A percentile compares a stretch with the other conserved stretches of the same genome.
phyloP scores from a whole-genome alignment of 768 basidiomycete genomes.

The Mycena capillaripes region DNA sequence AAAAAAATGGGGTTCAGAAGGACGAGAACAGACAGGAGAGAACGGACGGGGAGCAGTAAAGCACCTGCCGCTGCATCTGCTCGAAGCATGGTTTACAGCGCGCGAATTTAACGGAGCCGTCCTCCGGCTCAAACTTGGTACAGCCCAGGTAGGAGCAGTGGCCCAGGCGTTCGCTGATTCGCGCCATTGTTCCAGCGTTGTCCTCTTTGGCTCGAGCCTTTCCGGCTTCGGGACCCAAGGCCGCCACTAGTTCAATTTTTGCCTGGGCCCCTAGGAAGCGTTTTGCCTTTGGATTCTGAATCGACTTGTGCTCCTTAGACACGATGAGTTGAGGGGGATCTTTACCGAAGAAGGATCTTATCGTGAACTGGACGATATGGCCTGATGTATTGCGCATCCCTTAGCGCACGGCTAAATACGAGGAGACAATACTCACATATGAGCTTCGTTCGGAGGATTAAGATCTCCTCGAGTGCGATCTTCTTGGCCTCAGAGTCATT shows the following conservation, averaged over 20 bases:
- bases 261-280: too few species aligned
- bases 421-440: constrained; percentile 16
- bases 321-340: constrained; percentile 6
- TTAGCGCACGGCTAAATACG: background rate
- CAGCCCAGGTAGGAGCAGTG: constrained; percentile 30
- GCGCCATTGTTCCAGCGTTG: background rate
- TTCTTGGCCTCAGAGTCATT: constrained; percentile 6
- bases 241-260: background rate
- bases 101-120: constrained; percentile 17
- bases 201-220: background rate
- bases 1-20: background rate
- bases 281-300: background rate
- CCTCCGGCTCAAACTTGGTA: background rate
- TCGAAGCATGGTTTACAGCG: constrained; percentile 28
- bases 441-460: constrained; percentile 24
- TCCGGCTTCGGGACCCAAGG: background rate
- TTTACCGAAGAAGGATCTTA: constrained; percentile 20
- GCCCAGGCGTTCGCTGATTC: constrained; percentile 2
- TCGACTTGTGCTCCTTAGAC: constrained; percentile 1
- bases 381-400: background rate
- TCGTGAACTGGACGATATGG: constrained; percentile 20
- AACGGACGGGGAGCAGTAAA: constrained; percentile 30
- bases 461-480: constrained; percentile 5
- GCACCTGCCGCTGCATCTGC: constrained; percentile 21
- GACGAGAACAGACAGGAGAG: background rate